A percentile compares a stretch with the other conserved stretches of the same genome.
Evolutionary conservation across 2,329 filamentous ascomycete genomes (phyloP).

Genomic region (Penicillium sp.): DNA sequence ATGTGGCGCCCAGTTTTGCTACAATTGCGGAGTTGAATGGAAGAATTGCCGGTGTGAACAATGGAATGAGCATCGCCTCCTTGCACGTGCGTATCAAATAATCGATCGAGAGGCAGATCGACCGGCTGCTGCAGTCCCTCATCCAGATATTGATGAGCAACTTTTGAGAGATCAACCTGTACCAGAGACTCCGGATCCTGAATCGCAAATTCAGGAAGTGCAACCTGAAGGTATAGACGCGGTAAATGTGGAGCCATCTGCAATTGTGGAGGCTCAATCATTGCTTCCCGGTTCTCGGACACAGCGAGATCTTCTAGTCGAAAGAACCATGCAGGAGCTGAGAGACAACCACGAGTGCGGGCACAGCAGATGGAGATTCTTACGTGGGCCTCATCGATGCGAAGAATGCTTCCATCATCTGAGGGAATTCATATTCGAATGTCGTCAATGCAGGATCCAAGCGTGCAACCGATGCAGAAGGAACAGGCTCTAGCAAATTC

Average conservation of each 20-base stretch:
- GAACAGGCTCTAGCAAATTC: conserved; percentile 46
- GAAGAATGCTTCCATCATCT: conserved; percentile 49
- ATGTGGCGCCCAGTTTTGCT: too few relatives aligned
- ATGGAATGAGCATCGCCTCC: too few relatives aligned
- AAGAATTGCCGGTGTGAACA: too few relatives aligned
- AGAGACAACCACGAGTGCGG: conserved; percentile 48
- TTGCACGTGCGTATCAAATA: conserved; percentile 25
- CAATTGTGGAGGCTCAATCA: too few relatives aligned
- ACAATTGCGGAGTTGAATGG: too few relatives aligned
- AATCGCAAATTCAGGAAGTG: neutral
- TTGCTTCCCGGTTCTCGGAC: neutral
- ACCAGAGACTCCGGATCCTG: neutral
- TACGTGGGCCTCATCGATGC: conserved; percentile 30
- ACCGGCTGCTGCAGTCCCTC: neutral
- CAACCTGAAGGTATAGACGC: too few relatives aligned
- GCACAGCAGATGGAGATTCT: conserved; percentile 44
- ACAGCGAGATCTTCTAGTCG: conserved; percentile 13
- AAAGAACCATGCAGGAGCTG: conserved; percentile 27
- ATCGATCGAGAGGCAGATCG: conserved; percentile 34
- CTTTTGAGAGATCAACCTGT: too few relatives aligned
- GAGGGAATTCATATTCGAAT: conserved; percentile 53
- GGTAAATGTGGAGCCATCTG: too few relatives aligned
- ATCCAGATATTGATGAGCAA: conserved; percentile 1
- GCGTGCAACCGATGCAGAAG: conserved; percentile 54
- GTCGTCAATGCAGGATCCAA: conserved; percentile 50